Conservation (phyloP, 2,329 filamentous ascomycete species). For the Botrytis medusae region DNA sequence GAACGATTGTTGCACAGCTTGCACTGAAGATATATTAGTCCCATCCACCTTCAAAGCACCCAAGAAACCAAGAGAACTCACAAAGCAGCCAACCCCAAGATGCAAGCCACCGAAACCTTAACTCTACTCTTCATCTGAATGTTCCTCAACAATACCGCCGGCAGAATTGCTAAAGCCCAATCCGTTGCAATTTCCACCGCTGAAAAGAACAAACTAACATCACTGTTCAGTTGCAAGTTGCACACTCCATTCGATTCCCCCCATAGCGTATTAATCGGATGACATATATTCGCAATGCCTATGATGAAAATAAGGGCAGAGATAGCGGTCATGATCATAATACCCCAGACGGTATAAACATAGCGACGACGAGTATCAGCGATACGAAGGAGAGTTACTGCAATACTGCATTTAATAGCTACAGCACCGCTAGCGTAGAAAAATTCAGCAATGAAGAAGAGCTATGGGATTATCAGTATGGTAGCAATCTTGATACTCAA, state of each 20-base stretch:
- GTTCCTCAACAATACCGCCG: conserved; percentile 44
- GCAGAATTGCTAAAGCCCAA: conserved; percentile 45
- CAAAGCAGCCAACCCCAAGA: conserved; percentile 42
- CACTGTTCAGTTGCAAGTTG: conserved; percentile 37
- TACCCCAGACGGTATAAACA: conserved; percentile 35
- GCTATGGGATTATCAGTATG: conserved; percentile 31
- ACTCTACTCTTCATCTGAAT: conserved; percentile 44
- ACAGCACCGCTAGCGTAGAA: conserved; percentile 42
- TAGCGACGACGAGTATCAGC: conserved; percentile 38
- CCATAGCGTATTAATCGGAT: conserved; percentile 39
- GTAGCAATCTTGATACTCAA: not conserved
- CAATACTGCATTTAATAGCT: conserved; percentile 39
- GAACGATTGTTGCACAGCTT: conserved; percentile 44
- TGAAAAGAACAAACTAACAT: conserved; percentile 41
- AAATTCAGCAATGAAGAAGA: conserved; percentile 43
- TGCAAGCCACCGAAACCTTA: conserved; percentile 41
- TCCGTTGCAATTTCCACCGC: conserved; percentile 43
- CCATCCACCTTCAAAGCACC: no score
- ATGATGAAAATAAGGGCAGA: conserved; percentile 38
- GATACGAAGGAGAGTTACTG: conserved; percentile 39
- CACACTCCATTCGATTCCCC: conserved; percentile 37
- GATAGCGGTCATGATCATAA: conserved; percentile 32
- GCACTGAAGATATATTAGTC: conserved; percentile 34
- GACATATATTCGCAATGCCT: conserved; percentile 39
- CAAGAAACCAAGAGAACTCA: conserved; percentile 31